These are phyloP conservation scores for Talaromyces sp. DNA, from an alignment of 2,329 filamentous ascomycete genomes.

Conservation along the genomic window DNA sequence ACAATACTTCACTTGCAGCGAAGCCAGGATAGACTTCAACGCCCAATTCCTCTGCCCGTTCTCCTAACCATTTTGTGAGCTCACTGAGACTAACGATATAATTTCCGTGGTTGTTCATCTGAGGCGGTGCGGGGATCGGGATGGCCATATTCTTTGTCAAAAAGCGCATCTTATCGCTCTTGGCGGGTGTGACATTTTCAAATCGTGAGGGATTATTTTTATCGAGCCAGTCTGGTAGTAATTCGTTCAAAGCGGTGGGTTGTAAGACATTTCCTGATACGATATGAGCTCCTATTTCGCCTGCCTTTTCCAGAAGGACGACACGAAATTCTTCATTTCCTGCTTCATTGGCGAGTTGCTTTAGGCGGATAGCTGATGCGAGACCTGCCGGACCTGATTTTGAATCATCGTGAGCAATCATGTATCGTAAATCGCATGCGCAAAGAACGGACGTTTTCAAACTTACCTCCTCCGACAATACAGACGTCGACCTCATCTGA, in stretches of 20 bases:
- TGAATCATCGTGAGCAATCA: background rate
- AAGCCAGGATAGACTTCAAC: constrained; percentile 97
- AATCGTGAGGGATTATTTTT: constrained; percentile 87
- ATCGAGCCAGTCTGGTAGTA: constrained; percentile 89
- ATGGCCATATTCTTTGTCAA: constrained; percentile 76
- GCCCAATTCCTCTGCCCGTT: constrained; percentile 91
- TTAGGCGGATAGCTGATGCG: constrained; percentile 86
- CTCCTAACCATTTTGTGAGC: constrained; percentile 91
- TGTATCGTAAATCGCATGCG: background rate
- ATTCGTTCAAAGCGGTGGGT: constrained; percentile 79
- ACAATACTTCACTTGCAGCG: constrained; percentile 88
- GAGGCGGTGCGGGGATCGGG: constrained; percentile 81
- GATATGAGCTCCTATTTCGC: constrained; percentile 91
- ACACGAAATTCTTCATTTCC: constrained; percentile 96
- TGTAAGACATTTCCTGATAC: constrained; percentile 94
- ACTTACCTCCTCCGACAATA: constrained; percentile 80
- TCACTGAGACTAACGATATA: constrained; percentile 96
- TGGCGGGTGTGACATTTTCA: constrained; percentile 79
- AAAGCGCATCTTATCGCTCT: constrained; percentile 85
- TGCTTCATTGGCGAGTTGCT: constrained; percentile 90
- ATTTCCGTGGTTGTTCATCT: constrained; percentile 98
- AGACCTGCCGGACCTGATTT: constrained; percentile 76
- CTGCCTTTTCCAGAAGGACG: constrained; percentile 87
- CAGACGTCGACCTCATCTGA: constrained; percentile 93
- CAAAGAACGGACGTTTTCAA: background rate